Conservation (phyloP, 2,329 filamentous ascomycete species). For the Neofusicoccum parvum region DNA sequence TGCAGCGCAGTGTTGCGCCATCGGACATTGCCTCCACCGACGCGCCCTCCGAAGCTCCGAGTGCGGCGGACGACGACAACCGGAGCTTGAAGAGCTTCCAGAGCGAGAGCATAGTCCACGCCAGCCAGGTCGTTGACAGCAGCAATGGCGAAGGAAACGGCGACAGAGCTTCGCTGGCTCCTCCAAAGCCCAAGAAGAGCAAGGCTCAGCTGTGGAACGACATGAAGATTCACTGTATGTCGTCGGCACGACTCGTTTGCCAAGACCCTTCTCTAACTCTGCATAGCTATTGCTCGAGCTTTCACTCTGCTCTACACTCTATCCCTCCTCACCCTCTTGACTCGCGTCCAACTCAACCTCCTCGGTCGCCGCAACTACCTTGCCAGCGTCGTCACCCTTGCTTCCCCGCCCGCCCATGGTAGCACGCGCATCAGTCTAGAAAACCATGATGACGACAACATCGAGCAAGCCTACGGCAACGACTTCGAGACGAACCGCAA, state of each 20-base stretch:
- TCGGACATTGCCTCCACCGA: conserved; percentile 62
- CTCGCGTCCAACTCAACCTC: conserved; percentile 92
- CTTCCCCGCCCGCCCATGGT: conserved; percentile 67
- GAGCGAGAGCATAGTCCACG: conserved; percentile 81
- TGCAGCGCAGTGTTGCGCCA: conserved; percentile 60
- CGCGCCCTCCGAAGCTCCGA: conserved; percentile 25
- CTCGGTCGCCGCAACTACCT: conserved; percentile 94
- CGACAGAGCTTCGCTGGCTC: conserved; percentile 31
- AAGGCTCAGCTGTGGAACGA: conserved; percentile 98
- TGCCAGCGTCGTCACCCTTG: conserved; percentile 89
- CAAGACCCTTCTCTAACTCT: background rate
- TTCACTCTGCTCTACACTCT: conserved; percentile 93
- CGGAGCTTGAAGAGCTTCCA: conserved; percentile 74
- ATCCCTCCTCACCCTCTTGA: conserved; percentile 85
- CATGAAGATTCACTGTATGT: conserved; percentile 88
- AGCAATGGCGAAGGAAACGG: conserved; percentile 55
- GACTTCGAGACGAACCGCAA: conserved; percentile 96
- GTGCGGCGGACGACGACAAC: conserved; percentile 70
- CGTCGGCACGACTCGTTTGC: background rate
- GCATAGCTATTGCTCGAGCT: conserved; percentile 78
- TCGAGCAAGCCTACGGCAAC: conserved; percentile 80
- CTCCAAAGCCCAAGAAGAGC: conserved; percentile 67
- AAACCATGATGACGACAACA: conserved; percentile 87
- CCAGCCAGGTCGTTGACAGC: conserved; percentile 69
- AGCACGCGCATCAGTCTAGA: conserved; percentile 80